Evolutionary conservation across 495 filamentous ascomycete genomes (phyloP), one percentile per base, ranked within the genome.

Genomic region (Talaromyces stipitatus): DNA sequence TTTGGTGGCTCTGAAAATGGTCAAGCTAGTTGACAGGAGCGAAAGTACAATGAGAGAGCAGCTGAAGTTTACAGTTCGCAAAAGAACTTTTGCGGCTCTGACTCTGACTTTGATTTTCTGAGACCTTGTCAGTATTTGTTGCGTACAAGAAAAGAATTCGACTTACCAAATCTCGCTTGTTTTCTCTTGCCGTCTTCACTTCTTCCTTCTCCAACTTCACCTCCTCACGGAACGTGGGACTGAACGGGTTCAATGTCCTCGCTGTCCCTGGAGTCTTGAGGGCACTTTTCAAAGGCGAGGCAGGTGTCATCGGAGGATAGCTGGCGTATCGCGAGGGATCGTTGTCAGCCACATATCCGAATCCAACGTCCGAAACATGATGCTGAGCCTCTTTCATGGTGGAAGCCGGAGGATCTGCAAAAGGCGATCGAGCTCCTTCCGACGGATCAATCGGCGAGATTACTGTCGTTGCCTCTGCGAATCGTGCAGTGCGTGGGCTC

Each of bases 61-160:
- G 72, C 87, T 89, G 72, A 97, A 97, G 80, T 91, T 97, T 70
- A 96, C 86, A 54, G 89, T 85, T 60, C 94, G 87, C 28, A 99
- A 85, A 60, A 95, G 82, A 59, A 97, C 85, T 77, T 99, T 99
- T 58, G 92, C 95, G 65, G 97, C 80, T 12, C 94, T 86, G 30
- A 99, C 91, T 50, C 92, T 85, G 16, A 87, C 81, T 78, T 99
- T 99, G 68, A 95, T 81, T 82, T 88, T 89, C 92, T 97, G 66
- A 23, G 14, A 24, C 7, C 9, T 24, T 16, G 23, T 54, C 41
- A 54, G 51, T 11, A 20, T 2, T 36, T 38, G 11, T 14, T 10
- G 8, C 1, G 9, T 4, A 14, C 8, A 3, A 20, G 3, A 23
- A 18, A 2, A 12, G 14, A 33, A 32, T 7, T 32, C 26, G 27